Conservation (phyloP, 257 asterid species). For the Solanum etuberosum region DNA sequence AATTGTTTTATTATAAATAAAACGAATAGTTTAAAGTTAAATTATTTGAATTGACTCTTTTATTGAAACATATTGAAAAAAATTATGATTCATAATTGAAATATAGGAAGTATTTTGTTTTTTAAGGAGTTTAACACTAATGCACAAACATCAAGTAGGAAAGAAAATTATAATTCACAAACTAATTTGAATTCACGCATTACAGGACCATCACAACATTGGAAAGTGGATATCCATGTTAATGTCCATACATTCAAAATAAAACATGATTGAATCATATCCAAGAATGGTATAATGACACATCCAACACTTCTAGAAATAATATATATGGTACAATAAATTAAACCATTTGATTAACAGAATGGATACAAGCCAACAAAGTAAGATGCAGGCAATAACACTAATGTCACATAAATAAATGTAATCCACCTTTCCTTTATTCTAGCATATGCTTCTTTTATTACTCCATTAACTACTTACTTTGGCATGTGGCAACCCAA, state of each 20-base stretch:
- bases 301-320: not conserved
- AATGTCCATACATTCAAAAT: not conserved
- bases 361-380: not conserved
- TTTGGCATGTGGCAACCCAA: too few species aligned
- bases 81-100: not conserved
- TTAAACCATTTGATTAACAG: not conserved
- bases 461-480: too few species aligned
- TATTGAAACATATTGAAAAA: not conserved
- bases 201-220: not conserved
- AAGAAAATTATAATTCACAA: too few species aligned
- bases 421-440: not conserved
- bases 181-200: too few species aligned
- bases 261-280: not conserved
- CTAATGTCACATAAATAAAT: not conserved
- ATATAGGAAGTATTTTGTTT: too few species aligned
- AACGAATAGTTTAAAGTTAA: too few species aligned
- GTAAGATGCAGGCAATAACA: not conserved
- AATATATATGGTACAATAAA: not conserved
- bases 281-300: not conserved
- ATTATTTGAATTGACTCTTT: not conserved
- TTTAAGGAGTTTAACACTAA: too few species aligned
- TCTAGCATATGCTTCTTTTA: not conserved
- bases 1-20: too few species aligned
- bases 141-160: not conserved
- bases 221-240: not conserved